Evolutionary conservation across 148 eudicot genomes (phyloP), one percentile per base, ranked within the genome.

Genomic region (Arctostaphylos glauca): DNA sequence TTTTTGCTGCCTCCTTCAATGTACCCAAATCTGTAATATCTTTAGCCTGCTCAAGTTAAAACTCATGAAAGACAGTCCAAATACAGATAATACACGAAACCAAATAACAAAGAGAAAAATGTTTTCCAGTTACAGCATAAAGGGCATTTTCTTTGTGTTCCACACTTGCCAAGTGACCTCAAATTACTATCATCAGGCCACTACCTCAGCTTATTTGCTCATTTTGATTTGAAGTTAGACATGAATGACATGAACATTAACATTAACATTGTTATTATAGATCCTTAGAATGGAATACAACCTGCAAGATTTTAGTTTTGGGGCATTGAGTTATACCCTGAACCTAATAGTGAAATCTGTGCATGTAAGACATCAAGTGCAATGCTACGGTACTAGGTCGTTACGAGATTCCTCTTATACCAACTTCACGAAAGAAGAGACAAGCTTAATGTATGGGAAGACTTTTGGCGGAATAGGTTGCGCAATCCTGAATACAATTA

Each of bases 1-100:
- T 81, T 82, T 92, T 95, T 72, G 98, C 90, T 68, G 95, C 98
- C 55, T 89, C 96, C 89, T 95, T 95, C 72, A 95, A 83, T 21
- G 98, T n/a, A n/a, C n/a, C n/a, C n/a, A n/a, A n/a, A n/a, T n/a
- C n/a, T n/a, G n/a, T n/a, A n/a, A n/a, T n/a, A n/a, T n/a, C n/a
- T n/a, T n/a, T n/a, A n/a, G n/a, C n/a, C n/a, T n/a, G n/a, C n/a
- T n/a, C n/a, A n/a, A n/a, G n/a, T n/a, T n/a, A n/a, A n/a, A n/a
- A n/a, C n/a, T n/a, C n/a, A n/a, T n/a, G n/a, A n/a, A n/a, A n/a
- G n/a, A n/a, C n/a, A n/a, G n/a, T n/a, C n/a, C n/a, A n/a, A n/a
- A n/a, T n/a, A n/a, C n/a, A n/a, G n/a, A n/a, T n/a, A n/a, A n/a
- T n/a, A n/a, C n/a, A n/a, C n/a, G n/a, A n/a, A n/a, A n/a, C n/a